phyloP scores from a whole-genome alignment of 345 rosid genomes.

The Streptanthus diversifolius region DNA sequence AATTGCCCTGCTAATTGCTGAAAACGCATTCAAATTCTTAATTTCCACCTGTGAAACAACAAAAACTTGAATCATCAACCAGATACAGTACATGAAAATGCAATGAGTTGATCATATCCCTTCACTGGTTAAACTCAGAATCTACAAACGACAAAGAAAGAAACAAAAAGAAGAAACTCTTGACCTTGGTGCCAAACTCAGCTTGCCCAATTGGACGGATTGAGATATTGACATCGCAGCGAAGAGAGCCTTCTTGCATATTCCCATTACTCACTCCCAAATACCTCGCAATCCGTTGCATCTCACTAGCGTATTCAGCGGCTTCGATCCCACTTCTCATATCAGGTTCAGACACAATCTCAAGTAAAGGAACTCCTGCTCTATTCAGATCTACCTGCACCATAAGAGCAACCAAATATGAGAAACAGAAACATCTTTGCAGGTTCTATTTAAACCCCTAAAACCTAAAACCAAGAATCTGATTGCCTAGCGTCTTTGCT shows the following conservation, averaged over 20 bases:
- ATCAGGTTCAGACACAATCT: constrained; percentile 96
- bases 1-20: constrained; percentile 79
- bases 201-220: constrained; percentile 74
- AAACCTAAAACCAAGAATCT: constrained; percentile 5
- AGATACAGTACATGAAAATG: not conserved
- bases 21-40: constrained; percentile 89
- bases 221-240: constrained; percentile 94
- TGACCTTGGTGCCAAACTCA: constrained; percentile 91
- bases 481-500: not conserved
- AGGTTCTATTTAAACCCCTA: not conserved
- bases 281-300: constrained; percentile 83
- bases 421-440: constrained; percentile 17
- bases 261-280: constrained; percentile 86
- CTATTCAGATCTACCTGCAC: constrained; percentile 85
- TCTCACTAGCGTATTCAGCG: constrained; percentile 76
- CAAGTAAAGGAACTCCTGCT: constrained; percentile 97
- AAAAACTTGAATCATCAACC: not conserved
- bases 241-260: constrained; percentile 96
- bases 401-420: constrained; percentile 5
- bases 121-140: not conserved
- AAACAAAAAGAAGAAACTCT: constrained; percentile 13
- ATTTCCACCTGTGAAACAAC: constrained; percentile 69
- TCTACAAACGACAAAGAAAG: not conserved
- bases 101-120: not conserved
- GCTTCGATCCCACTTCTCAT: constrained; percentile 90